A percentile compares a stretch with the other conserved stretches of the same genome.
Conservation (phyloP, 768 basidiomycete species). For the Hemileccinum impolitum region DNA sequence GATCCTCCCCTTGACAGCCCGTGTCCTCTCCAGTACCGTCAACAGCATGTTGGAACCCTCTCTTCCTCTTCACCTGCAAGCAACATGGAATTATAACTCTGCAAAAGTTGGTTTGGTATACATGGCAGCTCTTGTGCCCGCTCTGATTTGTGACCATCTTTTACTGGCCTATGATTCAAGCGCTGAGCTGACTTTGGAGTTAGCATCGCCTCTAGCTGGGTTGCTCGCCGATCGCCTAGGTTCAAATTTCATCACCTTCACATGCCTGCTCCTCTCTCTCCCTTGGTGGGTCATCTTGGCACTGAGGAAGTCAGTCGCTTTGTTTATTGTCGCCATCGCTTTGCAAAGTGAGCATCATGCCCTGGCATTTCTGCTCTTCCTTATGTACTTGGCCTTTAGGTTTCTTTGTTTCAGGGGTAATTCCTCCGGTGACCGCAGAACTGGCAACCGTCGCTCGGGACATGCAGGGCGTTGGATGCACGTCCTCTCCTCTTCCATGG, state of each 20-base stretch:
- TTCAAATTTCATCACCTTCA: slow-evolving; percentile 49
- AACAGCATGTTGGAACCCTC: slow-evolving; percentile 53
- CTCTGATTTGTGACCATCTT: slow-evolving; percentile 52
- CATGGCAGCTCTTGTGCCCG: slow-evolving; percentile 60
- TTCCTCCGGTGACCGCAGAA: slow-evolving; percentile 65
- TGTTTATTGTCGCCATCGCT: slow-evolving; percentile 39
- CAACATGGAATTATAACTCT: slow-evolving; percentile 45
- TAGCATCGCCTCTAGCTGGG: slow-evolving; percentile 61
- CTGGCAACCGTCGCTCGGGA: slow-evolving; percentile 55
- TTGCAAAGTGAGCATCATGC: slow-evolving; percentile 46
- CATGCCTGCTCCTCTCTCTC: slow-evolving; percentile 47
- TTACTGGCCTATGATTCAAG: neutral
- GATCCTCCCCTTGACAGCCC: neutral
- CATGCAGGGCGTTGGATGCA: slow-evolving; percentile 67
- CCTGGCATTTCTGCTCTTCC: neutral
- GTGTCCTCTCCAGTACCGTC: slow-evolving; percentile 36
- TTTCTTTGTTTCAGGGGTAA: slow-evolving; percentile 56
- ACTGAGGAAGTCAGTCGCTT: slow-evolving; percentile 48
- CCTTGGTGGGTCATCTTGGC: slow-evolving; percentile 64
- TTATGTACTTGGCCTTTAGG: slow-evolving; percentile 35
- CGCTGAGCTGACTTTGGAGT: neutral
- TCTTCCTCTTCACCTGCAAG: slow-evolving; percentile 52
- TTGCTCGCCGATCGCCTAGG: slow-evolving; percentile 55
- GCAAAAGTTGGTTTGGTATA: slow-evolving; percentile 63
- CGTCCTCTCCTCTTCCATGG: slow-evolving; percentile 21